Conservation (phyloP, 1,284 basidiomycete species). For the Ganoderma resinaceum region DNA sequence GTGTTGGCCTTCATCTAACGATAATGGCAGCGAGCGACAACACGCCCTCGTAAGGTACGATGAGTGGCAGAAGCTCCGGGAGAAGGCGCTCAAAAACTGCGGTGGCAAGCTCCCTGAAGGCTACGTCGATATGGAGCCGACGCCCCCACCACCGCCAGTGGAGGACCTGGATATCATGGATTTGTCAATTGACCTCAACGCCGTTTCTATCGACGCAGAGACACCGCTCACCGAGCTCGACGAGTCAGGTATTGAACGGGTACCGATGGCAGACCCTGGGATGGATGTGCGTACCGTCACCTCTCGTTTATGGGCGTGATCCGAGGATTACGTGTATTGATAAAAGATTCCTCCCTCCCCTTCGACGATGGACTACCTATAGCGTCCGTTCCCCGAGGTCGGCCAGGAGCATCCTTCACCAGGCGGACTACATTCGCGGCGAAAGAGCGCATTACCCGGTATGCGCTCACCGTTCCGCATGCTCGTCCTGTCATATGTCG, state of each 20-base stretch:
- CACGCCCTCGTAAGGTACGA: slow-evolving; percentile 82
- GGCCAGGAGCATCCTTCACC: slow-evolving; percentile 57
- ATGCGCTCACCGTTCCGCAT: slow-evolving; percentile 33
- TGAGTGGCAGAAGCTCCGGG: slow-evolving; percentile 83
- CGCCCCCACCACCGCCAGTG: slow-evolving; percentile 78
- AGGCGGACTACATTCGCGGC: slow-evolving; percentile 74
- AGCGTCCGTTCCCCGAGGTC: slow-evolving; percentile 71
- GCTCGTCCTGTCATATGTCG: neutral
- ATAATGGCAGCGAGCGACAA: slow-evolving; percentile 75
- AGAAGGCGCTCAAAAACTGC: slow-evolving; percentile 76
- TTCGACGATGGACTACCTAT: slow-evolving; percentile 30
- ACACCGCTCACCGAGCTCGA: slow-evolving; percentile 73
- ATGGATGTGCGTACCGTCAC: slow-evolving; percentile 71
- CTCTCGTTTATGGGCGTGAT: slow-evolving; percentile 28
- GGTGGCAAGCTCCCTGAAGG: slow-evolving; percentile 69
- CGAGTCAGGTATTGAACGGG: slow-evolving; percentile 83
- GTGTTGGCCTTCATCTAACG: slow-evolving; percentile 14
- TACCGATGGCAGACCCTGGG: slow-evolving; percentile 90
- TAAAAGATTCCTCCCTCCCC: slow-evolving; percentile 26
- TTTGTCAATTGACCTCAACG: slow-evolving; percentile 86
- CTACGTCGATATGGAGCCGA: slow-evolving; percentile 70
- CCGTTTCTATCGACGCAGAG: slow-evolving; percentile 82
- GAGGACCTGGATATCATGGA: slow-evolving; percentile 88
- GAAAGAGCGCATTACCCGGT: slow-evolving; percentile 89
- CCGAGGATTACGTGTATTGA: slow-evolving; percentile 34